These are phyloP conservation scores for Boechera stricta DNA, from an alignment of 345 rosid genomes.

Conservation along the genomic window DNA sequence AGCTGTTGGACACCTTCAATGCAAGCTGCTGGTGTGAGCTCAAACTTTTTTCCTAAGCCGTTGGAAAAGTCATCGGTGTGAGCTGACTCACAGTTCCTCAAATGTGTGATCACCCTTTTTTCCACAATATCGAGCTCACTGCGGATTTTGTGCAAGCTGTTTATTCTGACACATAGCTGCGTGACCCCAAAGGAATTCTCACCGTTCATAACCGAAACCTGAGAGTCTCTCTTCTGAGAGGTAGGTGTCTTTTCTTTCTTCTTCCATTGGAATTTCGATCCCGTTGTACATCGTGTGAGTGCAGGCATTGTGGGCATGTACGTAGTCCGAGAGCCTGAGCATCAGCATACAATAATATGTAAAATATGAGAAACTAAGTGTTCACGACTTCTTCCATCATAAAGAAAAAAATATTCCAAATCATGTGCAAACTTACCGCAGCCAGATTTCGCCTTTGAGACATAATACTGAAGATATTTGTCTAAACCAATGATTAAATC, in stretches of 20 bases:
- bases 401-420: not conserved
- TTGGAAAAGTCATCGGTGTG: slow-evolving; percentile 82
- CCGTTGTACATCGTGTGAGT: slow-evolving; percentile 77
- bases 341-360: slow-evolving; percentile 31
- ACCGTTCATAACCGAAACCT: slow-evolving; percentile 68
- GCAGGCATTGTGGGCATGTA: slow-evolving; percentile 95
- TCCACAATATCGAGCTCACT: slow-evolving; percentile 78
- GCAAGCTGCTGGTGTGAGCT: slow-evolving; percentile 82
- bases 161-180: slow-evolving; percentile 81
- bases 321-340: slow-evolving; percentile 73
- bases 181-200: slow-evolving; percentile 68
- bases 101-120: slow-evolving; percentile 84
- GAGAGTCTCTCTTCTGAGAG: slow-evolving; percentile 76
- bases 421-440: slow-evolving; percentile 65
- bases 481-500: slow-evolving; percentile 88
- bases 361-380: slow-evolving; percentile 40
- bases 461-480: slow-evolving; percentile 86
- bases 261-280: slow-evolving; percentile 92
- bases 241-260: slow-evolving; percentile 84
- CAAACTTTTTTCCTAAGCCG: slow-evolving; percentile 82
- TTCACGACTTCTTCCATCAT: not conserved
- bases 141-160: slow-evolving; percentile 76
- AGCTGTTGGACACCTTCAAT: slow-evolving; percentile 89
- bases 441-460: slow-evolving; percentile 85
- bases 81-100: slow-evolving; percentile 95